A percentile compares a stretch with the other conserved stretches of the same genome.
These are phyloP conservation scores for Sclerotinia trifoliorum DNA, from an alignment of 2,329 filamentous ascomycete species.

Conservation along the genomic window DNA sequence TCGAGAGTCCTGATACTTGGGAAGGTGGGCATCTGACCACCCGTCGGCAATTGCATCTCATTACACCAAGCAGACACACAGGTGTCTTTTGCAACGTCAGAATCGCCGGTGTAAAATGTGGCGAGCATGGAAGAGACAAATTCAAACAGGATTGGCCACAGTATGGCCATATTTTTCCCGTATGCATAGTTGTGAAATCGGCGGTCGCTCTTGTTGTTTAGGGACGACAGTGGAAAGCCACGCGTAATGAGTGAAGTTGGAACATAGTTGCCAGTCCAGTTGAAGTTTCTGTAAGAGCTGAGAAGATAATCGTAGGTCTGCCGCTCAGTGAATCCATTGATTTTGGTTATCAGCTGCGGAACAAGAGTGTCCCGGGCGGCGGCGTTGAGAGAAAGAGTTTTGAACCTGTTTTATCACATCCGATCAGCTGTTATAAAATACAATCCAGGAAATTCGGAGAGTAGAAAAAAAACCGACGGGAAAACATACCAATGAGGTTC, in stretches of 20 bases:
- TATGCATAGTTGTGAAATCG: slow-evolving; percentile 52
- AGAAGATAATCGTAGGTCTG: slow-evolving; percentile 23
- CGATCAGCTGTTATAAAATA: not conserved
- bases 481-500: slow-evolving; percentile 22
- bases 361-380: slow-evolving; percentile 12
- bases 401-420: slow-evolving; percentile 13
- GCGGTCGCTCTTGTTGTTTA: slow-evolving; percentile 33
- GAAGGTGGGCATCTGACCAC: slow-evolving; percentile 45
- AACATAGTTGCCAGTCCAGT: slow-evolving; percentile 41
- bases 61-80: slow-evolving; percentile 44
- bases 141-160: slow-evolving; percentile 46
- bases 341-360: slow-evolving; percentile 3
- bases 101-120: slow-evolving; percentile 40
- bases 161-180: slow-evolving; percentile 46
- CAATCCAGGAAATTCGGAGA: too few relatives aligned
- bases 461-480: not conserved
- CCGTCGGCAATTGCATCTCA: slow-evolving; percentile 43
- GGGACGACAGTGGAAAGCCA: slow-evolving; percentile 44
- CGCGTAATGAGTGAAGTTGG: slow-evolving; percentile 47
- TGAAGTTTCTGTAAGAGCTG: slow-evolving; percentile 23
- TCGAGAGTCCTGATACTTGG: slow-evolving; percentile 45
- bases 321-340: slow-evolving; percentile 17
- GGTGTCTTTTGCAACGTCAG: slow-evolving; percentile 38
- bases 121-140: slow-evolving; percentile 46
- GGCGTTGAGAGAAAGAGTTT: slow-evolving; percentile 22